These are phyloP conservation scores for Huntiella bhutanensis DNA, from an alignment of 2,329 filamentous ascomycete genomes.

Conservation along the genomic window DNA sequence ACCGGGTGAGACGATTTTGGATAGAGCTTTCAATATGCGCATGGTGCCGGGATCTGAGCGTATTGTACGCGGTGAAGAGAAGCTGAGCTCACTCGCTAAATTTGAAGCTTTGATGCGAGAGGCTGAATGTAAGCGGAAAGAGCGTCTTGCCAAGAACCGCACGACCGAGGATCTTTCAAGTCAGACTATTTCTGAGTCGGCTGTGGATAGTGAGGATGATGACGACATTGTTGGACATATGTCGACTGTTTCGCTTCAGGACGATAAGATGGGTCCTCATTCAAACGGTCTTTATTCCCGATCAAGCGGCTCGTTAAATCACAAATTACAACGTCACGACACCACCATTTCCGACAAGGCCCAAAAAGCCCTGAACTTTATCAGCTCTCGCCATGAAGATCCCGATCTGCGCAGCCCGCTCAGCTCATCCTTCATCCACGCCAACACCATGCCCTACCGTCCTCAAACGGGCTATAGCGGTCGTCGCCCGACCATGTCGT, in stretches of 20 bases:
- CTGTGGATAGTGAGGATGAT: constrained; percentile 23
- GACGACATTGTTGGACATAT: constrained; percentile 16
- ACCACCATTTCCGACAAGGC: constrained; percentile 26
- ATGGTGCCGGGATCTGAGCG: constrained; percentile 42
- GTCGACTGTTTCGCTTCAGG: too few relatives aligned
- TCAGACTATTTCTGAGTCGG: constrained; percentile 20
- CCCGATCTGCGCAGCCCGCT: constrained; percentile 14
- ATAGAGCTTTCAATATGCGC: constrained; percentile 44
- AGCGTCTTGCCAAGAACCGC: constrained; percentile 19
- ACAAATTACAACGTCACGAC: constrained; percentile 13
- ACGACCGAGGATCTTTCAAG: constrained; percentile 15
- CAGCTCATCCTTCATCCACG: constrained; percentile 7
- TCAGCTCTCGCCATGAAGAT: constrained; percentile 22
- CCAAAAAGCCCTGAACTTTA: constrained; percentile 31
- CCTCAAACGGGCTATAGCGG: constrained; percentile 17
- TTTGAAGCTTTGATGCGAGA: constrained; percentile 49
- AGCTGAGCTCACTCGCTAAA: constrained; percentile 42
- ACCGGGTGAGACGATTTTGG: constrained; percentile 46
- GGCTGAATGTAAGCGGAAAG: constrained; percentile 30
- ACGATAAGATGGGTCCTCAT: background rate
- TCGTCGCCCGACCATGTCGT: constrained; percentile 10
- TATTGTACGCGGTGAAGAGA: constrained; percentile 36
- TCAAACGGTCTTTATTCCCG: background rate
- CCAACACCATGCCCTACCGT: constrained; percentile 16
- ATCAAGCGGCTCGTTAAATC: constrained; percentile 16